A percentile compares a stretch with the other conserved stretches of the same genome.
Evolutionary conservation across 2,329 filamentous ascomycete species (phyloP).

Genomic region (Cladosporium sp.): DNA sequence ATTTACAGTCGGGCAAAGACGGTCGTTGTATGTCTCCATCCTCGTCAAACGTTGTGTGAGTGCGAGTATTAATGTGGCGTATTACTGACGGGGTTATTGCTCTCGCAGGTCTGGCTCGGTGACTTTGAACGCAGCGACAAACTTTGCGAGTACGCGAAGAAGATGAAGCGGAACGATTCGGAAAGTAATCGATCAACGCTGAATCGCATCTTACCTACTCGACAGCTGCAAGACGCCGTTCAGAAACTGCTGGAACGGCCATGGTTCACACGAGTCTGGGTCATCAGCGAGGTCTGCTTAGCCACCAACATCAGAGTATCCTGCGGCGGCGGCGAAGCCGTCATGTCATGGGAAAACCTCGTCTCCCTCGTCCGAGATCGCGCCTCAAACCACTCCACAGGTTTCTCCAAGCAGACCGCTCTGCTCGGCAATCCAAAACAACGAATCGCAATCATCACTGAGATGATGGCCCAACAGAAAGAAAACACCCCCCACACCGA

Average conservation of each 20-base stretch:
- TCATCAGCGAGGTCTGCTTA: slow-evolving; percentile 12
- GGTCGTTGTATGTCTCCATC: not conserved
- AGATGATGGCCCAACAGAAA: slow-evolving; percentile 27
- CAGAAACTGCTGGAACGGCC: slow-evolving; percentile 25
- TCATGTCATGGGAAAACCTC: slow-evolving; percentile 22
- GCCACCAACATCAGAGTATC: slow-evolving; percentile 8
- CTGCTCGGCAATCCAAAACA: slow-evolving; percentile 28
- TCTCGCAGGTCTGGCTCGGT: slow-evolving; percentile 22
- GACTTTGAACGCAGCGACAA: slow-evolving; percentile 25
- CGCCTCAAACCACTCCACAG: slow-evolving; percentile 14
- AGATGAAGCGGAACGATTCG: slow-evolving; percentile 20
- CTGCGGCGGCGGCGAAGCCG: slow-evolving; percentile 5
- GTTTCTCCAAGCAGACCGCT: slow-evolving; percentile 27
- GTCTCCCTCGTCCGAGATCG: slow-evolving; percentile 25
- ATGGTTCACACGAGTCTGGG: slow-evolving; percentile 30
- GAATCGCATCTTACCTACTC: slow-evolving; percentile 19
- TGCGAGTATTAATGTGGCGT: no score
- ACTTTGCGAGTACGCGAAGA: slow-evolving; percentile 27
- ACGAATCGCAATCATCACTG: slow-evolving; percentile 28
- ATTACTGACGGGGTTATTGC: slow-evolving; percentile 1
- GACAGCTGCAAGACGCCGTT: slow-evolving; percentile 26
- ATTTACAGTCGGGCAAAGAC: slow-evolving; percentile 27
- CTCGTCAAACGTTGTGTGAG: no score
- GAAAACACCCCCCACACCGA: slow-evolving; percentile 24
- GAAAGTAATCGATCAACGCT: slow-evolving; percentile 16